Conservation (phyloP, 805 yeast genomes). For the Schwanniomyces yamadae region DNA sequence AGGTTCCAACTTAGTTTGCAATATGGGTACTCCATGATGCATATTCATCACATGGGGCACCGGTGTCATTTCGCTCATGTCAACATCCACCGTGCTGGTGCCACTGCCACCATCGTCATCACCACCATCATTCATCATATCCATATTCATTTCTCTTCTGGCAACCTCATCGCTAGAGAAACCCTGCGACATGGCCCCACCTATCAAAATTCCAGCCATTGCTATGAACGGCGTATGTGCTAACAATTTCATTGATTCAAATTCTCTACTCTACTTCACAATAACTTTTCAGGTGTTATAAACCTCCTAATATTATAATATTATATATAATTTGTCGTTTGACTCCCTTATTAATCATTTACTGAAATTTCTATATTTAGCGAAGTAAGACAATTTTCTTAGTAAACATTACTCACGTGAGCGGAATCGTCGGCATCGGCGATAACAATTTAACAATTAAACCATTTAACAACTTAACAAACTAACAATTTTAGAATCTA, state of each 20-base stretch:
- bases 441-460: too few species aligned
- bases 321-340: too few species aligned
- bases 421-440: conserved; percentile 13
- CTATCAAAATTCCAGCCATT: conserved; percentile 56
- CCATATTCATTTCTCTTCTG: conserved; percentile 24
- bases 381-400: conserved; percentile 2
- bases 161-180: conserved; percentile 1
- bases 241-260: too few species aligned
- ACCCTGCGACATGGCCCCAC: conserved; percentile 86
- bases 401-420: conserved; percentile 9
- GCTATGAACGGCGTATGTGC: too few species aligned
- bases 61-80: conserved; percentile 17
- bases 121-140: conserved; percentile 16
- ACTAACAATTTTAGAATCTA: too few species aligned
- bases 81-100: conserved; percentile 9
- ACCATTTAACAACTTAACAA: too few species aligned
- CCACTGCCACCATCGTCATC: conserved; percentile 12
- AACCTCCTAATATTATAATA: too few species aligned
- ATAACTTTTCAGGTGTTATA: too few species aligned
- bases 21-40: conserved; percentile 73
- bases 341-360: conserved; percentile 1
- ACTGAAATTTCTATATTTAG: not conserved
- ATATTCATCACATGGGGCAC: conserved; percentile 39
- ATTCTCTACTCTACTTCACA: too few species aligned
- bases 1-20: conserved; percentile 63